A percentile compares a stretch with the other conserved stretches of the same genome.
Conservation (phyloP, 495 filamentous ascomycete species). For the Aspergillus avenaceus region DNA sequence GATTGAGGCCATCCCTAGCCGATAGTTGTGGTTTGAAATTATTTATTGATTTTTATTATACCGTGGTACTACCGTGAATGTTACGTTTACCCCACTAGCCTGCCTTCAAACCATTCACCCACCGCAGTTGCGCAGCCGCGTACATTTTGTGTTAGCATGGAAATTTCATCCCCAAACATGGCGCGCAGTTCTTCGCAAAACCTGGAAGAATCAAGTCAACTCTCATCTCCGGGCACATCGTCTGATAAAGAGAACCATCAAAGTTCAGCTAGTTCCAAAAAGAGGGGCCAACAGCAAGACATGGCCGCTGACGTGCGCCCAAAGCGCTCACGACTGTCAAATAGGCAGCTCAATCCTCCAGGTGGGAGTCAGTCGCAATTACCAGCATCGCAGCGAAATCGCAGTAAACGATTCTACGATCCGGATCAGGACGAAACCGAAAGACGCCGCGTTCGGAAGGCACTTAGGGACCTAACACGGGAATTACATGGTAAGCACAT, state of each 20-base stretch:
- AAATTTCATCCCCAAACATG: slow-evolving; percentile 22
- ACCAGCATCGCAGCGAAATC: slow-evolving; percentile 19
- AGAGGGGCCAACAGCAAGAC: slow-evolving; percentile 20
- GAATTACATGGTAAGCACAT: slow-evolving; percentile 55
- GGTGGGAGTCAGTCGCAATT: slow-evolving; percentile 22
- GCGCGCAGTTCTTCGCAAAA: slow-evolving; percentile 18
- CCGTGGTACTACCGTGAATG: too few relatives aligned
- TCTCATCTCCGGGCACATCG: slow-evolving; percentile 32
- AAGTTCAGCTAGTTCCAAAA: slow-evolving; percentile 9
- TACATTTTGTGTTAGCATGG: slow-evolving; percentile 3
- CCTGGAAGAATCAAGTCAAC: slow-evolving; percentile 22
- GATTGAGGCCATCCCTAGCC: background rate
- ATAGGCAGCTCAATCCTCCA: slow-evolving; percentile 26
- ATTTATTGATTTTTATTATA: background rate
- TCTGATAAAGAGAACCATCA: slow-evolving; percentile 61
- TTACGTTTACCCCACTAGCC: background rate
- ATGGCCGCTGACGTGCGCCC: slow-evolving; percentile 27
- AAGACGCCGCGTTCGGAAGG: slow-evolving; percentile 64
- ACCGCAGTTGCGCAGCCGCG: slow-evolving; percentile 10
- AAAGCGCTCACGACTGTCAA: slow-evolving; percentile 43
- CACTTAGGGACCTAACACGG: slow-evolving; percentile 60
- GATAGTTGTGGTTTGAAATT: background rate
- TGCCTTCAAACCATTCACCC: background rate
- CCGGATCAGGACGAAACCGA: slow-evolving; percentile 84
- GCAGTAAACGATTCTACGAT: slow-evolving; percentile 62